Percentiles rank a stretch among this genome's conserved stretches.
phyloP scores from a whole-genome alignment of 176 grass and related monocot species.

The Canna indica region DNA sequence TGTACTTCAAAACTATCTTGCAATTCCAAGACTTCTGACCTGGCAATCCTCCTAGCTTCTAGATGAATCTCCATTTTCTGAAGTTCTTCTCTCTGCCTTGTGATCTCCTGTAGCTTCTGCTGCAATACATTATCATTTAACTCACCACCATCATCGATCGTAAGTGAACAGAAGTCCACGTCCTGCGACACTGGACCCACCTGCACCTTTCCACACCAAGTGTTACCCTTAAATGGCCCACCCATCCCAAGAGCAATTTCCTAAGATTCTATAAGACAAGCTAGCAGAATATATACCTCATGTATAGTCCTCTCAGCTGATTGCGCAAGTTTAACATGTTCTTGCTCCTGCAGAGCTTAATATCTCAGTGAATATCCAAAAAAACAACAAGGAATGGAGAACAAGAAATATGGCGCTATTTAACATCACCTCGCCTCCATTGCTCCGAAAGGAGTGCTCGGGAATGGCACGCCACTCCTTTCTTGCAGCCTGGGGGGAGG shows the following conservation, averaged over 20 bases:
- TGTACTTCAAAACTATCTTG: slow-evolving; percentile 52
- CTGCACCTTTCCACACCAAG: slow-evolving; percentile 30
- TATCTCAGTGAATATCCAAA: slow-evolving; percentile 1
- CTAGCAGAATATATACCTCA: slow-evolving; percentile 38
- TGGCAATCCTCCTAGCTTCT: slow-evolving; percentile 43
- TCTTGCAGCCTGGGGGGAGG: slow-evolving; percentile 22
- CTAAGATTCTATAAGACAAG: not conserved
- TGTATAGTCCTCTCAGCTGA: slow-evolving; percentile 61
- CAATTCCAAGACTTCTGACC: slow-evolving; percentile 46
- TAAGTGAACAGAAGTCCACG: slow-evolving; percentile 55
- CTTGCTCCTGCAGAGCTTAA: slow-evolving; percentile 30
- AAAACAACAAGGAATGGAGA: not conserved
- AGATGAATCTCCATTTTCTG: slow-evolving; percentile 76
- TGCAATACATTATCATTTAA: slow-evolving; percentile 65
- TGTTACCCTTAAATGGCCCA: not conserved
- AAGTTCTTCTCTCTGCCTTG: slow-evolving; percentile 54
- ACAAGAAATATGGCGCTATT: not conserved
- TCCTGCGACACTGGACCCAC: slow-evolving; percentile 29
- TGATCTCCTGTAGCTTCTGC: slow-evolving; percentile 58
- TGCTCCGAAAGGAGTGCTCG: slow-evolving; percentile 48
- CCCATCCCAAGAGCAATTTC: not conserved
- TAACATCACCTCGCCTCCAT: slow-evolving; percentile 52
- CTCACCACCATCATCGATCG: slow-evolving; percentile 47
- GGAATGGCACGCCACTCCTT: slow-evolving; percentile 97
- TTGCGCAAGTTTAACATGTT: slow-evolving; percentile 45